Base-by-base conservation (phyloP, 148 eudicot genomes). In the Rhododendron griersonianum region DNA sequence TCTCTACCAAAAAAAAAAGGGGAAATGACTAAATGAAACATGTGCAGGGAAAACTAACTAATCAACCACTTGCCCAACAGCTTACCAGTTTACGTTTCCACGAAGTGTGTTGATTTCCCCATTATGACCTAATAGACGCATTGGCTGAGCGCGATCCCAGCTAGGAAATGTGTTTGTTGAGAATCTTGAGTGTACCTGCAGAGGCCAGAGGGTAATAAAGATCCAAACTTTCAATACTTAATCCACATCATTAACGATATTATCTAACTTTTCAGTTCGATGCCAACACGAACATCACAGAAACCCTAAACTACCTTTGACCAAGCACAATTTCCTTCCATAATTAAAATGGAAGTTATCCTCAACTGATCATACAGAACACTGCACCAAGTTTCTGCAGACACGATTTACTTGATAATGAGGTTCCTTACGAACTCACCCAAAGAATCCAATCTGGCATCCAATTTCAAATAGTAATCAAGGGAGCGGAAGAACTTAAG, bases 121-220 rank as follows among this genome's bases (percentile, higher is more conserved):
- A 85, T 98, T 98, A 85, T 98, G 99, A 67, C 99, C 98, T 85
- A 95, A 85, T 35, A 98, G 96, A 84, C 98, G 99, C 99, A 98
- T 98, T 63, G 99, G 99, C 89, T 98, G 99, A 89, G 99, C 98
- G 83, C 99, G 98, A 87, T 98, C 99, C 99, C 99, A 98, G 90
- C 98, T 98, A 23, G 99, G 99, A 88, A 98, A 98, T 51, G 99
- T 98, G 91, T 98, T 98, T 7, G 99, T 98, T 19, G 99, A 98
- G 90, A 98, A 98, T 50, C 99, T 91, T 80, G 99, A 98, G 81
- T 98, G 99, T 50, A 98, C 89, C 99, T 98, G 90, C 84, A 93
- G 39, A 11, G 71, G 30, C 89, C 84, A 93, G 39, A 11, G 71
- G 30, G 33, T 57, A 81, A 33, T 79, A 81, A 25, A 81, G 77